Base-by-base conservation (phyloP, 2,329 filamentous ascomycete species). In the Pseudocercospora musae region DNA sequence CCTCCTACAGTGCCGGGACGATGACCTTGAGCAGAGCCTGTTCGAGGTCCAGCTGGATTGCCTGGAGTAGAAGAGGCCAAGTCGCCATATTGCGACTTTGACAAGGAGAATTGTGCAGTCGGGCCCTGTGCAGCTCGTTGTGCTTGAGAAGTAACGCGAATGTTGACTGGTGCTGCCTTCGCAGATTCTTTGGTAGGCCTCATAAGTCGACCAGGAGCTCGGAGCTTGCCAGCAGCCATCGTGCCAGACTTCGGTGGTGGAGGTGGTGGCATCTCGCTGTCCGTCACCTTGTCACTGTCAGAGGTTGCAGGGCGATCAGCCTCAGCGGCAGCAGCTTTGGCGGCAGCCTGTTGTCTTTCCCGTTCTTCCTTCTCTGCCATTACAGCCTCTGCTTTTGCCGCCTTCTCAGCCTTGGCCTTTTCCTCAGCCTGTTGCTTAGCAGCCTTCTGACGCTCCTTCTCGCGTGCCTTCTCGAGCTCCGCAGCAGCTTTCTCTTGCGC, bases 141-240 rank as follows among this genome's bases (percentile, higher is more conserved):
- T 56, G 78, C 75, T 57, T 76, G 74, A 54, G 78, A 76, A 60
- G 75, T 89, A 63, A 91, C 88, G 61, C 85, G 85, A 69, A 89
- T 92, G 61, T 89, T 85, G 2, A 89, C 91, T 7, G 88, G 89
- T 0, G 85, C 85, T 62, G 88, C 86, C 73, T 87, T 91, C 87
- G 87, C 58, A 74, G 80, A 66, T 84, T 84, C 68, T 69, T 82
- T 74, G 40, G 79, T 77, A 54, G 83, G 74, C 48, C 68, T 68
- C 40, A 71, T 66, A 25, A 74, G 66, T 58, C 73, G 66, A 7
- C 71, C 74, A 37, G 74, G 74, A 27, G 74, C 74, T 49, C 72
- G 66, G 20, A 77, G 63, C 64, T 75, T 77, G 18, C 75, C 75
- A 62, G 72, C 58, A 18, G 79, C 77, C 46, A 78, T 73, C 58